phyloP scores from a whole-genome alignment of 2,329 filamentous ascomycete species.

The Sordariomycetes sp. region DNA sequence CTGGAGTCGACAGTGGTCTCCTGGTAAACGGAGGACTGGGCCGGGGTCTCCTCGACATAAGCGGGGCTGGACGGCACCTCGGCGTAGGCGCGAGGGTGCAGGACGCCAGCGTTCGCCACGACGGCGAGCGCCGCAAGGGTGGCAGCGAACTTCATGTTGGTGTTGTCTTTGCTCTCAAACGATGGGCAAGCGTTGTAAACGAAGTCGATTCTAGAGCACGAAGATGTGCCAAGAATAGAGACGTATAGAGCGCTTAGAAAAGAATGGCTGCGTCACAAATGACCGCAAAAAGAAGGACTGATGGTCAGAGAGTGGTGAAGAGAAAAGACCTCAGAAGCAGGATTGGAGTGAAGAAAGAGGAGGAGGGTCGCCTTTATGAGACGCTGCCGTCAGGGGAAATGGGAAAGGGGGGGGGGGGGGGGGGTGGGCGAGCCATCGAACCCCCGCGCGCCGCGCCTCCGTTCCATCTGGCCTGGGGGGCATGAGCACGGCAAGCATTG shows the following conservation, averaged over 20 bases:
- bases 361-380: constrained; percentile 1
- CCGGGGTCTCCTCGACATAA: constrained; percentile 18
- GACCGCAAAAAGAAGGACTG: constrained; percentile 13
- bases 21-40: constrained; percentile 11
- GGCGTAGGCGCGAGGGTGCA: constrained; percentile 18
- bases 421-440: background rate
- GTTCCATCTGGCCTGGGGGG: background rate
- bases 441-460: background rate
- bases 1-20: constrained; percentile 10
- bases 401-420: too few relatives aligned
- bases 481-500: background rate
- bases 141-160: constrained; percentile 35
- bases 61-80: background rate
- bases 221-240: constrained; percentile 7
- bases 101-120: constrained; percentile 22
- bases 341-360: constrained; percentile 7
- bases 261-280: constrained; percentile 13
- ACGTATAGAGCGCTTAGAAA: constrained; percentile 10
- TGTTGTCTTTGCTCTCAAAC: background rate
- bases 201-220: constrained; percentile 4
- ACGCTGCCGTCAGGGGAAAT: background rate
- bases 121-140: constrained; percentile 28
- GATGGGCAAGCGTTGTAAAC: background rate
- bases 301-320: constrained; percentile 4
- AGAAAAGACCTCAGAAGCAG: constrained; percentile 6